Conservation (phyloP, 805 yeast genomes). For the Zygotorulaspora sp. region DNA sequence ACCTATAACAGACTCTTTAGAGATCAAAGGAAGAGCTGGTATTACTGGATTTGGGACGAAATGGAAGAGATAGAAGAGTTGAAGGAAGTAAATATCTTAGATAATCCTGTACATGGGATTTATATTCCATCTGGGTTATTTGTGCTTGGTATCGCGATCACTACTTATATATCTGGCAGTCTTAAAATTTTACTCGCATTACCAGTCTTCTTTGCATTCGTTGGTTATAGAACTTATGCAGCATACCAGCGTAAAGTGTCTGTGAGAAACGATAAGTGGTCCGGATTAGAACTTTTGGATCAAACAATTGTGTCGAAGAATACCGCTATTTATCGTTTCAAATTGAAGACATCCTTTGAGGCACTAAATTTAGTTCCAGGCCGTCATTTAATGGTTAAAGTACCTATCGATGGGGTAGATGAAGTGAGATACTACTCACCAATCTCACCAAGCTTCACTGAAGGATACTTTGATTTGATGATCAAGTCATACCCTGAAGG, state of each 20-base stretch:
- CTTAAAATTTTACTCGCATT: constrained; percentile 31
- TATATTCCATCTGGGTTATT: constrained; percentile 64
- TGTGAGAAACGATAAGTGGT: constrained; percentile 51
- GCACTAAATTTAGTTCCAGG: constrained; percentile 67
- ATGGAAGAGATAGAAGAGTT: constrained; percentile 4
- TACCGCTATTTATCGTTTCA: constrained; percentile 69
- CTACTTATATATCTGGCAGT: constrained; percentile 41
- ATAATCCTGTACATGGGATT: constrained; percentile 71
- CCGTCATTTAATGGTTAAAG: constrained; percentile 61
- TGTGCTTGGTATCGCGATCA: constrained; percentile 53
- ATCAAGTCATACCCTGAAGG: constrained; percentile 76
- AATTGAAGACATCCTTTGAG: constrained; percentile 56
- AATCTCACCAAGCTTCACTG: constrained; percentile 62
- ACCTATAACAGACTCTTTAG: too few relatives aligned
- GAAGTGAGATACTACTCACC: constrained; percentile 68
- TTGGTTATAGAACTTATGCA: constrained; percentile 34
- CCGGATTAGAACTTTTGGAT: constrained; percentile 62
- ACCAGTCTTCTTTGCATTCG: constrained; percentile 39
- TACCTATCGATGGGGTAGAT: constrained; percentile 36
- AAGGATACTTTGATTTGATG: constrained; percentile 70
- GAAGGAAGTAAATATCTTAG: constrained; percentile 47
- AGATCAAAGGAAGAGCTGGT: too few relatives aligned
- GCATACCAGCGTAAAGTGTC: constrained; percentile 43
- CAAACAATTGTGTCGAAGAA: constrained; percentile 69
- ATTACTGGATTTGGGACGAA: too few relatives aligned